Evolutionary conservation across 2,329 filamentous ascomycete species (phyloP).

Genomic region (Beauveria sp.): DNA sequence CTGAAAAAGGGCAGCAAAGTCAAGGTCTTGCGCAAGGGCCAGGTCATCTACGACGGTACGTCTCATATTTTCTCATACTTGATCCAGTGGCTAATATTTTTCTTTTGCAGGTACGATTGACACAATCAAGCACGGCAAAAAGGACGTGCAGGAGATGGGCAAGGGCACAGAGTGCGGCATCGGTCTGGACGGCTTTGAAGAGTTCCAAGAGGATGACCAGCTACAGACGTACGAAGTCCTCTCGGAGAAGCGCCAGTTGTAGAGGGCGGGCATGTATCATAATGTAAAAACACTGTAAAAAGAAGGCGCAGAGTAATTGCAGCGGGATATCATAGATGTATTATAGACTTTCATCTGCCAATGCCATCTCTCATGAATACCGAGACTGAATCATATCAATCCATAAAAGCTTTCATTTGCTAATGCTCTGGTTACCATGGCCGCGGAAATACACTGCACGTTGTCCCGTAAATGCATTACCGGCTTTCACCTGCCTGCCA

Average conservation of each 20-base stretch:
- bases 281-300: slow-evolving; percentile 8
- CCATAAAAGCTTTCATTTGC: too few species aligned
- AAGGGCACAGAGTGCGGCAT: slow-evolving; percentile 95
- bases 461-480: too few species aligned
- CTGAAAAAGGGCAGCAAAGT: slow-evolving; percentile 58
- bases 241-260: slow-evolving; percentile 57
- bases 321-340: slow-evolving; percentile 2
- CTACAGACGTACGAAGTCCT: slow-evolving; percentile 83
- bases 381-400: too few species aligned
- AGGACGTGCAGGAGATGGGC: slow-evolving; percentile 79
- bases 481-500: too few species aligned
- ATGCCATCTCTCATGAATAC: background rate
- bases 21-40: slow-evolving; percentile 61
- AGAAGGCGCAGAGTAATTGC: background rate
- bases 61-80: background rate
- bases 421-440: too few species aligned
- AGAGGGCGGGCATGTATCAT: slow-evolving; percentile 17
- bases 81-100: slow-evolving; percentile 6
- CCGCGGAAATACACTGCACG: too few species aligned
- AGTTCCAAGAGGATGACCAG: slow-evolving; percentile 72
- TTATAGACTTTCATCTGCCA: background rate
- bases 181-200: slow-evolving; percentile 71
- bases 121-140: slow-evolving; percentile 86
- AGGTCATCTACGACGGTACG: slow-evolving; percentile 77
- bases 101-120: slow-evolving; percentile 57